Evolutionary conservation across 306 rosid species (phyloP).

Genomic region (Vigna trinervia): DNA sequence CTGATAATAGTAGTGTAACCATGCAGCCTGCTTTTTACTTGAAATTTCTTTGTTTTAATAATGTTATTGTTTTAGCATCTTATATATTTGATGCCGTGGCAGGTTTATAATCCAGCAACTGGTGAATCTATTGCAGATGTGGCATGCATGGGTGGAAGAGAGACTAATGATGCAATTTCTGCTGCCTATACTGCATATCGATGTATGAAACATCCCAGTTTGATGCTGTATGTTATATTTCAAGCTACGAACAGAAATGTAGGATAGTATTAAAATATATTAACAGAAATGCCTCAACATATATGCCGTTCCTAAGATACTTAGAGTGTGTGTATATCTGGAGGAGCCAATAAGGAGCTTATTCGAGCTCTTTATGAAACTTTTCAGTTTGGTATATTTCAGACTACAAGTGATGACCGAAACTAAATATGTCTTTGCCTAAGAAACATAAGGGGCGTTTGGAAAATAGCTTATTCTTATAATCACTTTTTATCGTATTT

Average conservation of each 20-base stretch:
- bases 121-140: slow-evolving; percentile 87
- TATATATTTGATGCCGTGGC: slow-evolving; percentile 41
- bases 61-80: slow-evolving; percentile 4
- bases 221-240: slow-evolving; percentile 35
- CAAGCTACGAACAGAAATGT: slow-evolving; percentile 22
- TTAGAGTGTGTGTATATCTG: not conserved
- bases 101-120: slow-evolving; percentile 93
- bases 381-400: slow-evolving; percentile 41
- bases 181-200: slow-evolving; percentile 77
- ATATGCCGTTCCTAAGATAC: slow-evolving; percentile 26
- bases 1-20: slow-evolving; percentile 18
- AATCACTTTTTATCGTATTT: not conserved
- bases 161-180: slow-evolving; percentile 92
- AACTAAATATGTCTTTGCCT: slow-evolving; percentile 14
- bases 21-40: slow-evolving; percentile 19
- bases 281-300: slow-evolving; percentile 11
- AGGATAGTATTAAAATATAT: slow-evolving; percentile 20
- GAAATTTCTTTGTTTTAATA: slow-evolving; percentile 29
- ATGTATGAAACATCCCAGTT: slow-evolving; percentile 56
- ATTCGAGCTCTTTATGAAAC: slow-evolving; percentile 33
- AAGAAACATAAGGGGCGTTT: slow-evolving; percentile 1
- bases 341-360: not conserved
- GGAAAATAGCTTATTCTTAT: not conserved
- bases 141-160: slow-evolving; percentile 87
- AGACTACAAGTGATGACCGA: slow-evolving; percentile 4